Percentiles rank a stretch among this genome's conserved stretches.
These are phyloP conservation scores for Kuraishia cidri DNA, from an alignment of 805 yeast genomes.

Conservation along the genomic window DNA sequence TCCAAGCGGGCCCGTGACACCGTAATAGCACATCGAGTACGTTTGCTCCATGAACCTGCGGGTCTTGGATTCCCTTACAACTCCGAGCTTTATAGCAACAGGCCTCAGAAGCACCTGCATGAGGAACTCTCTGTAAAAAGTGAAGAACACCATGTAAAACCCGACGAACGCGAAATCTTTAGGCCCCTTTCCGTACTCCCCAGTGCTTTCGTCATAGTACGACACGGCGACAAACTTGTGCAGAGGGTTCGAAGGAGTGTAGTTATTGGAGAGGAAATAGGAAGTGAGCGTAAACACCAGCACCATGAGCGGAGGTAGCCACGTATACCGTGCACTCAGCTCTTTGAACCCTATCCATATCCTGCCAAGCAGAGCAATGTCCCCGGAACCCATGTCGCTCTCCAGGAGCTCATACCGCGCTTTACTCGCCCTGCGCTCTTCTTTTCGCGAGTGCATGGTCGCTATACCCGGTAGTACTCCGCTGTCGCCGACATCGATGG, in stretches of 20 bases:
- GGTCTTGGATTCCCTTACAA: slow-evolving; percentile 45
- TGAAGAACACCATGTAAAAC: slow-evolving; percentile 78
- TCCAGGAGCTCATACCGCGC: too few relatives aligned
- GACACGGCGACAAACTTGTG: slow-evolving; percentile 58
- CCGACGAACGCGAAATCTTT: slow-evolving; percentile 75
- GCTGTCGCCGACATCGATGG: too few relatives aligned
- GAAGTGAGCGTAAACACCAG: slow-evolving; percentile 28
- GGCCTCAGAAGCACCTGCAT: slow-evolving; percentile 82
- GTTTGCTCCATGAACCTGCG: slow-evolving; percentile 91
- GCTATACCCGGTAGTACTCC: too few relatives aligned
- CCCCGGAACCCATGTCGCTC: too few relatives aligned
- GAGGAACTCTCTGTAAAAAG: slow-evolving; percentile 81
- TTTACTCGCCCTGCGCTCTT: too few relatives aligned
- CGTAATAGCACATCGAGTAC: slow-evolving; percentile 75
- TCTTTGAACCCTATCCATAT: slow-evolving; percentile 52
- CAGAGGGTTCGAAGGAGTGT: slow-evolving; percentile 49
- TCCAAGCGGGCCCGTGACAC: slow-evolving; percentile 81
- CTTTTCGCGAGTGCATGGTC: too few relatives aligned
- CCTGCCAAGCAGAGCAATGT: slow-evolving; percentile 46
- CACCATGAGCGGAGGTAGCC: slow-evolving; percentile 60
- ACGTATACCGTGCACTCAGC: slow-evolving; percentile 49
- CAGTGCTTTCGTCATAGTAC: slow-evolving; percentile 48
- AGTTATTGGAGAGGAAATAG: slow-evolving; percentile 49
- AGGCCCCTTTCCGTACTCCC: slow-evolving; percentile 74
- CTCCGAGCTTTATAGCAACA: slow-evolving; percentile 44